Evolutionary conservation across 139 green algal genomes (phyloP), one percentile per base, ranked within the genome.

Genomic region (Gonium pectorale): DNA sequence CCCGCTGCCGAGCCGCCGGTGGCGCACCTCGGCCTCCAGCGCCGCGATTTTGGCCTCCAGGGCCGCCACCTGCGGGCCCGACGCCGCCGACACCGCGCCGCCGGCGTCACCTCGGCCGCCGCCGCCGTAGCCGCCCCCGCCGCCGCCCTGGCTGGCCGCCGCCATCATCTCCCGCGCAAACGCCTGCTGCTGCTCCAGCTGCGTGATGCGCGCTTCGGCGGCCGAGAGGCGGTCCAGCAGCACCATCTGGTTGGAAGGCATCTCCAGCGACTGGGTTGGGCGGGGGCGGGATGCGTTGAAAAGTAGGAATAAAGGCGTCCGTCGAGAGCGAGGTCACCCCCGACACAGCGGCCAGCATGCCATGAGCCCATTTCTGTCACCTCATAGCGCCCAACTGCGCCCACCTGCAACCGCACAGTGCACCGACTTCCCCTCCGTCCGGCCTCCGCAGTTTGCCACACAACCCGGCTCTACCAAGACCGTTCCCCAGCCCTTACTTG

Each of bases 171-270:
- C 77, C 60, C 44, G 19, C 8, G 77, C 62, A 22, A 82, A 82
- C 3, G 78, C 13, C 60, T 84, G 78, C 62, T 84, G 78, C 64
- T 85, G 79, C 79, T 85, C 79, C 79, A 85, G 64, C 63, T 85
- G 79, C n/a, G 64, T 78, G 63, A 85, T 85, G 43, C 79, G 79
- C 19, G 64, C 64, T 31, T 85, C 79, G 0, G 79, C 79, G 0
- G 79, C 44, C 26, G 79, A 46, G 0, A 85, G 44, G 4, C 79
- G 79, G 64, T 85, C 79, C 46, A 85, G 46, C 35, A 85, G 79
- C 33, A 85, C 60, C 62, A 83, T 49, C 77, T 83, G 77, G 43
- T 27, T 64, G 60, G 43, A 49, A 31, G 77, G 62, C 62, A 73
- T 46, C 3, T 83, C 77, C 60, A 83, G 77, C 44, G 60, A 44